Percentiles rank a stretch among this genome's conserved stretches.
Conservation (phyloP, 2,329 filamentous ascomycete species). For the Xenoacremonium recifei region DNA sequence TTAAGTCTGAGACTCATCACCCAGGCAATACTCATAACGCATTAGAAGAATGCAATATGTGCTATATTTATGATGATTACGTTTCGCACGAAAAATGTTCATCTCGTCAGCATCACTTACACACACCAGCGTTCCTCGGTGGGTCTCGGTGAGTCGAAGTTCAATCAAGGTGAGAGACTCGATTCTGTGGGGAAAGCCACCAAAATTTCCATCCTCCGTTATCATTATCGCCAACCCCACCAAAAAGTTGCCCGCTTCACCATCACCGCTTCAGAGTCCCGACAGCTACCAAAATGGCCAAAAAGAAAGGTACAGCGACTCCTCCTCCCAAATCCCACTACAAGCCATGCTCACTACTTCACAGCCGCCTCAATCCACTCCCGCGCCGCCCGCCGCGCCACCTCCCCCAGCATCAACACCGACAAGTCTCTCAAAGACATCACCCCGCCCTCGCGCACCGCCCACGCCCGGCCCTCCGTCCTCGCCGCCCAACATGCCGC, state of each 20-base stretch:
- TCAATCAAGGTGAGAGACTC: slow-evolving; percentile 14
- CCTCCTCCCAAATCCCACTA: neutral
- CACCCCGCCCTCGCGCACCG: slow-evolving; percentile 44
- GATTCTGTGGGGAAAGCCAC: slow-evolving; percentile 19
- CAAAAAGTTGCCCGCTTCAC: slow-evolving; percentile 11
- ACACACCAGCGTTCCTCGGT: slow-evolving; percentile 13
- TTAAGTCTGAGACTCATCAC: too few relatives aligned
- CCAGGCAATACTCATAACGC: too few relatives aligned
- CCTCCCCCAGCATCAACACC: slow-evolving; percentile 66
- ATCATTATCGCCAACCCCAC: slow-evolving; percentile 16
- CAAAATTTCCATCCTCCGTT: slow-evolving; percentile 24
- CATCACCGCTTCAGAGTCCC: slow-evolving; percentile 10
- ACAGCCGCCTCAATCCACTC: slow-evolving; percentile 67
- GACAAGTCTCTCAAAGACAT: slow-evolving; percentile 69
- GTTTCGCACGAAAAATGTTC: too few relatives aligned
- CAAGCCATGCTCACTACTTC: slow-evolving; percentile 8
- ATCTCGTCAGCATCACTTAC: too few relatives aligned
- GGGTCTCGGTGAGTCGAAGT: slow-evolving; percentile 19
- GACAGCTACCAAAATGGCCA: slow-evolving; percentile 27
- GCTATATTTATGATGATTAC: too few relatives aligned
- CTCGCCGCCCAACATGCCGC: slow-evolving; percentile 65
- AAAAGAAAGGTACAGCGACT: slow-evolving; percentile 26
- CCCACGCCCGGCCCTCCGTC: slow-evolving; percentile 57
- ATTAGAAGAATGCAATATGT: too few relatives aligned
- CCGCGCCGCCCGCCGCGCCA: slow-evolving; percentile 70